Evolutionary conservation across 768 basidiomycete species (phyloP), one percentile per base, ranked within the genome.

Genomic region (Phlegmacium glaucopus): DNA sequence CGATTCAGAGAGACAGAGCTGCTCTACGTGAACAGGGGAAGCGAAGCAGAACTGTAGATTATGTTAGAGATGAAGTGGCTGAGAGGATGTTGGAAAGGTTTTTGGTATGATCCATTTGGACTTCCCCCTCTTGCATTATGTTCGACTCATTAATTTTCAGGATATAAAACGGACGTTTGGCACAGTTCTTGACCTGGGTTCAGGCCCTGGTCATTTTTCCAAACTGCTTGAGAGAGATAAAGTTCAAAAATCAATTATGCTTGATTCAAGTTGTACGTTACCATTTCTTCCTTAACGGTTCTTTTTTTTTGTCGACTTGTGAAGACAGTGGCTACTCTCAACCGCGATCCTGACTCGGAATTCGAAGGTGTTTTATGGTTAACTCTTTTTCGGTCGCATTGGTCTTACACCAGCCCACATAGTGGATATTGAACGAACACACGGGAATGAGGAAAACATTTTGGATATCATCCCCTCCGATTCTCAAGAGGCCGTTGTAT

Each of bases 181-280:
- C 40, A 75, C 81, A 2, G 72, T 99, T 16, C 68, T 98, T 13
- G 96, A 99, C 68, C 69, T 97, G 22, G 91, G 92, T 1, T 83
- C 92, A 25, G 94, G 95, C 9, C 75, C 96, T 3, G 96, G 96
- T 1, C 94, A 94, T 68, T 86, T 99, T 57, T 80, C 93, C 6
- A 91, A 87, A 61, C 72, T 95, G 27, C 61, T 97, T 38, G 87
- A 88, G 53, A 62, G 66, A 10, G 74, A 82, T 44, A 84, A 80
- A 55, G 79, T 84, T 9, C 68, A 77, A 61, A 90, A 86, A 62
- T 79, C 83, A 4, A 72, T 87, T 25, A 88, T 98, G 87, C 63
- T 96, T 35, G 96, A 98, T 52, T 79, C 83, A 25, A 93, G 91
- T 55, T 74, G 95, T 97, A 67, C 55, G 77, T 64, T 11, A 27